A percentile compares a stretch with the other conserved stretches of the same genome.
phyloP scores from a whole-genome alignment of 352 stramenopile species.

The Globisporangium radiosum region DNA sequence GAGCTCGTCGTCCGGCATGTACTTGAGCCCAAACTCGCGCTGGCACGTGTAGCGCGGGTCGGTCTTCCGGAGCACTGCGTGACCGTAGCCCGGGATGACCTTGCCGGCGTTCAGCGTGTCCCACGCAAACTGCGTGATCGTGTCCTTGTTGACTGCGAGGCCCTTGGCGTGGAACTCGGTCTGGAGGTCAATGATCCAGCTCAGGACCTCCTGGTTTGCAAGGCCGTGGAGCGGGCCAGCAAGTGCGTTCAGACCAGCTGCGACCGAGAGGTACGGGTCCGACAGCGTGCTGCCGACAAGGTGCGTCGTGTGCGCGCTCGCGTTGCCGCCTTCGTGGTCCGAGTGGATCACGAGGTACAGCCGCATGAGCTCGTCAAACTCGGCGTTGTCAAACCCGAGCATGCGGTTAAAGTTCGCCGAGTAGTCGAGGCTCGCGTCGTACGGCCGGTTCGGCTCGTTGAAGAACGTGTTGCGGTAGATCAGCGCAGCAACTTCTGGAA shows the following conservation, averaged over 20 bases:
- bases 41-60: conserved; percentile 99
- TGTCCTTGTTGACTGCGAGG: conserved; percentile 96
- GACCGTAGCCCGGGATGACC: conserved; percentile 98
- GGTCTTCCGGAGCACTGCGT: conserved; percentile 98
- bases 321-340: conserved; percentile 99
- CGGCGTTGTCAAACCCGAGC: conserved; percentile 94
- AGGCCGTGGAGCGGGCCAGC: conserved; percentile 97
- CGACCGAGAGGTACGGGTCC: conserved; percentile 97
- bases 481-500: conserved; percentile 96
- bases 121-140: conserved; percentile 98
- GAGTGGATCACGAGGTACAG: conserved; percentile 99
- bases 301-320: conserved; percentile 97
- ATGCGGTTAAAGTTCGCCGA: conserved; percentile 98
- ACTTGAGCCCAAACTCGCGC: conserved; percentile 98
- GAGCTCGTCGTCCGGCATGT: conserved; percentile 98
- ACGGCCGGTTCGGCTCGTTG: conserved; percentile 89
- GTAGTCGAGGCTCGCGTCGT: conserved; percentile 97
- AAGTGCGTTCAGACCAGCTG: conserved; percentile 95
- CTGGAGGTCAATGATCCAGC: conserved; percentile 93
- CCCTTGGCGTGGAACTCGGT: conserved; percentile 94
- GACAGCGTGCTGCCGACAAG: conserved; percentile 96
- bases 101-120: conserved; percentile 98
- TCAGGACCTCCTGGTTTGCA: conserved; percentile 98
- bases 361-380: conserved; percentile 99
- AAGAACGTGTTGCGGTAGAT: conserved; percentile 99